A percentile compares a stretch with the other conserved stretches of the same genome.
phyloP scores from a whole-genome alignment of 2,329 filamentous ascomycete species.

The Tolypocladium capitatum region DNA sequence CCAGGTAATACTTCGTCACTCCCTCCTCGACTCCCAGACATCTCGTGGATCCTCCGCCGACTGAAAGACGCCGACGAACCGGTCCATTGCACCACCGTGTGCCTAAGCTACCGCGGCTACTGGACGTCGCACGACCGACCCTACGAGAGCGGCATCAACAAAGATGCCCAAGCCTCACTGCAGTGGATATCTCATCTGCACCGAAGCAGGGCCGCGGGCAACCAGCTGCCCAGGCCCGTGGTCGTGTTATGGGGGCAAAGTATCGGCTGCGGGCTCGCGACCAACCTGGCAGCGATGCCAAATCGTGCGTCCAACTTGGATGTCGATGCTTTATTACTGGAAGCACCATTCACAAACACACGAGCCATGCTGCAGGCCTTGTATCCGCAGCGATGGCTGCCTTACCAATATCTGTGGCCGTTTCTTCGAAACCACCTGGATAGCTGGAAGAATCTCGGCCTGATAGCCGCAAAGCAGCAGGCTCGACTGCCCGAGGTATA shows the following conservation, averaged over 20 bases:
- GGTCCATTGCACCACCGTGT: slow-evolving; percentile 33
- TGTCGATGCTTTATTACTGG: slow-evolving; percentile 46
- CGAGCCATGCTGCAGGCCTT: slow-evolving; percentile 56
- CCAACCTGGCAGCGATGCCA: slow-evolving; percentile 35
- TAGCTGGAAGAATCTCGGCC: slow-evolving; percentile 35
- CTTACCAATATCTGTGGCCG: slow-evolving; percentile 61
- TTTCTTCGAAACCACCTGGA: slow-evolving; percentile 56
- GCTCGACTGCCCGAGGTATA: slow-evolving; percentile 24
- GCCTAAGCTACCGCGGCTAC: slow-evolving; percentile 56
- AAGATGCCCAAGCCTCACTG: slow-evolving; percentile 52
- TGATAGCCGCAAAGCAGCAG: slow-evolving; percentile 20
- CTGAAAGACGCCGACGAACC: slow-evolving; percentile 25
- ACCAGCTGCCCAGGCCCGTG: slow-evolving; percentile 14
- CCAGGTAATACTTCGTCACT: slow-evolving; percentile 46
- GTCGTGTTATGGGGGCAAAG: slow-evolving; percentile 66
- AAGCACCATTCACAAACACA: slow-evolving; percentile 64
- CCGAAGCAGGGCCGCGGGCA: slow-evolving; percentile 6
- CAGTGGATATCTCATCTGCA: slow-evolving; percentile 42
- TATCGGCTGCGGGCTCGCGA: slow-evolving; percentile 60
- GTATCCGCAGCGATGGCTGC: slow-evolving; percentile 69
- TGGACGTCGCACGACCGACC: slow-evolving; percentile 65
- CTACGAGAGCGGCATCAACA: slow-evolving; percentile 55
- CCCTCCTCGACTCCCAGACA: slow-evolving; percentile 41
- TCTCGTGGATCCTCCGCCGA: slow-evolving; percentile 37
- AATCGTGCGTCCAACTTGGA: slow-evolving; percentile 22